Evolutionary conservation across 2,329 filamentous ascomycete genomes (phyloP).

Genomic region (Pyrenophora teres): DNA sequence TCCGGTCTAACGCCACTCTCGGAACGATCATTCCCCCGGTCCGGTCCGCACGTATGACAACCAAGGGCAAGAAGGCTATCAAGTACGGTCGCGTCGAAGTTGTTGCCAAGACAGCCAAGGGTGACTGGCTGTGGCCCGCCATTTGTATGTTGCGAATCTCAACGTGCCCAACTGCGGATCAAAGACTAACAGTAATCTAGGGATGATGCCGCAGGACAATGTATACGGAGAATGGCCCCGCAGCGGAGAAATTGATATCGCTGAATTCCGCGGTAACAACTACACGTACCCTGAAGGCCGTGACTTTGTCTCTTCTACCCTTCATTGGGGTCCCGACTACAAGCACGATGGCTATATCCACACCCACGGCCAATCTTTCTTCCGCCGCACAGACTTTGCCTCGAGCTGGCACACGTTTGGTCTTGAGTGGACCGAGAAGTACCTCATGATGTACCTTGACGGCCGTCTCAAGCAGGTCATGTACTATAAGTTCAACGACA

Average conservation of each 20-base stretch:
- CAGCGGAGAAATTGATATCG: conserved; percentile 82
- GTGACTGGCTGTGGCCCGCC: conserved; percentile 87
- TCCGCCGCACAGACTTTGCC: conserved; percentile 73
- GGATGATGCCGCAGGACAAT: conserved; percentile 64
- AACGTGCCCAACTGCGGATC: no score
- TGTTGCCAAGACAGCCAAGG: conserved; percentile 71
- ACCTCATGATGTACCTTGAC: conserved; percentile 83
- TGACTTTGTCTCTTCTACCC: conserved; percentile 74
- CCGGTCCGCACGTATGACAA: conserved; percentile 76
- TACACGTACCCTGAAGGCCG: conserved; percentile 76
- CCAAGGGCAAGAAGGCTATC: conserved; percentile 71
- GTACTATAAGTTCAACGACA: conserved; percentile 68
- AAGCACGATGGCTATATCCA: conserved; percentile 29
- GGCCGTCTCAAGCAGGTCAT: conserved; percentile 76
- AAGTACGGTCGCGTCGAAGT: conserved; percentile 83
- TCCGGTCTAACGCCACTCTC: conserved; percentile 75
- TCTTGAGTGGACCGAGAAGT: conserved; percentile 74
- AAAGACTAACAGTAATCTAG: conserved; percentile 36
- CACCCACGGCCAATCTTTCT: conserved; percentile 25
- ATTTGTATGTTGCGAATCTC: conserved; percentile 59
- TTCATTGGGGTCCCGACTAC: conserved; percentile 70
- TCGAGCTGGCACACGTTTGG: conserved; percentile 74
- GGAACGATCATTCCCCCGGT: conserved; percentile 75
- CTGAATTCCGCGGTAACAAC: conserved; percentile 75
- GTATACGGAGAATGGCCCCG: conserved; percentile 76